Evolutionary conservation across 139 green algal species (phyloP).

Genomic region (Bryopsis sp.): DNA sequence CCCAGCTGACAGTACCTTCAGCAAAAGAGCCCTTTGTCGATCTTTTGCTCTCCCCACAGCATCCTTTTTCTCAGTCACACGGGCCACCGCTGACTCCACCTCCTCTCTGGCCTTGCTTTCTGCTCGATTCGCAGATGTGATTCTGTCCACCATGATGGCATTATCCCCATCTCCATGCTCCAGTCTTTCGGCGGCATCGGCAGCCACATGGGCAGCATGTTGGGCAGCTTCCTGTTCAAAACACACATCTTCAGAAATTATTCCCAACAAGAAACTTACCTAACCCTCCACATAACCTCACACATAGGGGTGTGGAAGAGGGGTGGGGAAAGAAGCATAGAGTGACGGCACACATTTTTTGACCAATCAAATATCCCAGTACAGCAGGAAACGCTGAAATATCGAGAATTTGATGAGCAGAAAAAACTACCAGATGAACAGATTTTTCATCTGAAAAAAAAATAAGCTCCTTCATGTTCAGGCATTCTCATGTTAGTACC

Average conservation of each 20-base stretch:
- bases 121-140: slow-evolving; percentile 5
- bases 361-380: neutral
- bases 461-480: no score
- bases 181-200: slow-evolving; percentile 8
- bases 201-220: slow-evolving; percentile 1
- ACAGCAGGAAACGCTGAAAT: neutral
- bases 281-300: neutral
- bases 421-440: no score
- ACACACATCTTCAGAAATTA: neutral
- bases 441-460: no score
- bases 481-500: neutral
- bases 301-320: neutral
- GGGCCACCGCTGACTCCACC: neutral
- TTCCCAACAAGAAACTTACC: neutral
- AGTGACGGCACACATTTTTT: neutral
- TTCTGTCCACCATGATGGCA: slow-evolving; percentile 3
- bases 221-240: neutral
- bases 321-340: neutral
- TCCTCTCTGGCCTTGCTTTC: neutral
- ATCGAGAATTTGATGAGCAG: neutral
- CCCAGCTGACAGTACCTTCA: no score
- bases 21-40: no score
- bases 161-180: neutral
- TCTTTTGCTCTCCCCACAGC: no score
- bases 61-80: neutral